Percentiles rank a stretch among this genome's conserved stretches.
Conservation (phyloP, 306 rosid genomes). For the Lupinus albus region DNA sequence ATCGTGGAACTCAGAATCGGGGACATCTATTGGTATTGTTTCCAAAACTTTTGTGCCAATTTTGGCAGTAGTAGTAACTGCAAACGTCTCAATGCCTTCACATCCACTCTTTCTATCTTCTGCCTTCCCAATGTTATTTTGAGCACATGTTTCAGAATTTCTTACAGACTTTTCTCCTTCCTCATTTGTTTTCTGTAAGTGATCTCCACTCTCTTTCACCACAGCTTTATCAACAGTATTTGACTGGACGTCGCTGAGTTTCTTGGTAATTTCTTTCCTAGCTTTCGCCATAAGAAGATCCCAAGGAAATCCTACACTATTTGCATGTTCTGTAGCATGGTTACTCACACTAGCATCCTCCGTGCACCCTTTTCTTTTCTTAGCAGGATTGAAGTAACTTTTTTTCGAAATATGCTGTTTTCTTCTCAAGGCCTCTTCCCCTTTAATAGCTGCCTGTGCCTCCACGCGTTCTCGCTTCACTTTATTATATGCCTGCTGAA, state of each 20-base stretch:
- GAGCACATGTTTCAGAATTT: constrained; percentile 38
- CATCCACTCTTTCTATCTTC: constrained; percentile 24
- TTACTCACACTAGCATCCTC: constrained; percentile 52
- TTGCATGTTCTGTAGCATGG: constrained; percentile 43
- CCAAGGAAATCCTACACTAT: constrained; percentile 35
- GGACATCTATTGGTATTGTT: constrained; percentile 62
- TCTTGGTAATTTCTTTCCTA: constrained; percentile 60
- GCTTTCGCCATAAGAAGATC: constrained; percentile 60
- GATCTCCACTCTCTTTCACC: constrained; percentile 36
- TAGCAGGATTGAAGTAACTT: constrained; percentile 53
- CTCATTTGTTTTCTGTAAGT: constrained; percentile 26
- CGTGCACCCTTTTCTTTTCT: constrained; percentile 62
- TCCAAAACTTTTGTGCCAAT: constrained; percentile 29
- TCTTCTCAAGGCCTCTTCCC: constrained; percentile 49
- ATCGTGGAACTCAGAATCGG: constrained; percentile 84
- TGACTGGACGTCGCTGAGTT: constrained; percentile 50
- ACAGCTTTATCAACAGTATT: constrained; percentile 41
- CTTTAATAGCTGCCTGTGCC: constrained; percentile 78
- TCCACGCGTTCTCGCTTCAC: constrained; percentile 91
- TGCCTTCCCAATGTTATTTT: constrained; percentile 30
- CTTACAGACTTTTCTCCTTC: constrained; percentile 26
- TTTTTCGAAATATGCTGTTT: constrained; percentile 66
- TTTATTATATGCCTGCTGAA: constrained; percentile 88
- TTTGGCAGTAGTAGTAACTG: constrained; percentile 30
- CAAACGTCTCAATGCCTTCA: constrained; percentile 9